Conservation (phyloP, 2,329 filamentous ascomycete genomes). For the Thermoascus crustaceus region DNA sequence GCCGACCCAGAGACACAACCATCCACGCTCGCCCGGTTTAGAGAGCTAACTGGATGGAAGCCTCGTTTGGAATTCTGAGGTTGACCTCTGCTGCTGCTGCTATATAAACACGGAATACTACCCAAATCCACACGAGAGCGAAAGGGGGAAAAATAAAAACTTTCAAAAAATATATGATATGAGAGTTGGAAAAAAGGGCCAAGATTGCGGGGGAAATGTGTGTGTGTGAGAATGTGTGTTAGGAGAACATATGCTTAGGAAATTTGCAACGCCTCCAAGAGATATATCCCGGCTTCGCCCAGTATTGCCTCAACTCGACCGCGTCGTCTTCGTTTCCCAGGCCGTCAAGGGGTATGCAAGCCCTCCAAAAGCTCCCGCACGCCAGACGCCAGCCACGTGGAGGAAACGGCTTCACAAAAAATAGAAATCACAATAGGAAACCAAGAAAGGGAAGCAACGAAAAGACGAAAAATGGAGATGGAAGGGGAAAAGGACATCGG, state of each 20-base stretch:
- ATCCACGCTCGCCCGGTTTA: no score
- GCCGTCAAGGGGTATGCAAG: slow-evolving; percentile 6
- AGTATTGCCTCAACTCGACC: slow-evolving; percentile 5
- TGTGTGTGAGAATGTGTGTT: background rate
- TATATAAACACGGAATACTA: no score
- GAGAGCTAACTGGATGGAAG: no score
- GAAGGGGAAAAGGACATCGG: slow-evolving; percentile 3
- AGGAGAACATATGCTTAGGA: slow-evolving; percentile 1
- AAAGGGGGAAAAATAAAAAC: background rate
- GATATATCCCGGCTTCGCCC: slow-evolving; percentile 3
- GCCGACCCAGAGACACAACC: no score
- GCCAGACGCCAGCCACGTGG: slow-evolving; percentile 4
- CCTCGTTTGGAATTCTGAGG: no score
- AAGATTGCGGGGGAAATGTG: background rate
- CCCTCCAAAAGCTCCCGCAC: slow-evolving; percentile 4
- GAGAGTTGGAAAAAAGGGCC: background rate
- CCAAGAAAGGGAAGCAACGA: slow-evolving; percentile 1
- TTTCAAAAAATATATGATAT: background rate
- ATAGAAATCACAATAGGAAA: slow-evolving; percentile 2
- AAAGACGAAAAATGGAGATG: slow-evolving; percentile 4
- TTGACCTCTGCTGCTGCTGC: no score
- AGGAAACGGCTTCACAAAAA: slow-evolving; percentile 2
- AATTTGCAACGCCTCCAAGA: background rate
- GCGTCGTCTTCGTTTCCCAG: slow-evolving; percentile 6
- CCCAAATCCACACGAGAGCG: no score